Evolutionary conservation across 805 yeast species (phyloP), one percentile per base, ranked within the genome.

Genomic region (Candida nitratophila): DNA sequence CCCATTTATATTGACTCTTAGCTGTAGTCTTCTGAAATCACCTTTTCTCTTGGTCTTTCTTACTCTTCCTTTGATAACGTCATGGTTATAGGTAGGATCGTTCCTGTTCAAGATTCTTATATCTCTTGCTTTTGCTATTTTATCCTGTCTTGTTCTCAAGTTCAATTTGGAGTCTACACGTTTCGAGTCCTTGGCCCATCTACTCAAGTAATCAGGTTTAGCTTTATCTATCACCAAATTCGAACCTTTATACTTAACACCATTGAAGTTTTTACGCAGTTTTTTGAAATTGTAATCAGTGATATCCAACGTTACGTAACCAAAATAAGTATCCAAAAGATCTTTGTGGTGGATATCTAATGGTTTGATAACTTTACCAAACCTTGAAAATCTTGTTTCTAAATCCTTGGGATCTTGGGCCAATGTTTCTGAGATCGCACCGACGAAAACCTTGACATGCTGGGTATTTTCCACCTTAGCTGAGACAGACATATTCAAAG

Each of bases 181-280:
- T 12, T 59, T 62, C 27, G 60, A 47, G 49, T 81, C 82, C 38
- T 60, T 56, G 27, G 63, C 60, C 82, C 81, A 74, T 17, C 62
- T 55, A 21, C 65, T 66, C 38, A 64, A 54, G 61, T 65, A 84
- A 37, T 67, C 68, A 0, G 79, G 79, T 50, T 73, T 77, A 3
- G 97, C 96, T 38, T 65, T 59, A 42, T 73, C 78, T 10, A 91
- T 64, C 2, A 69, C 68, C 31, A 91, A 61, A 43, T 73, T 77
- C 22, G 83, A 71, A 2, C 95, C 96, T 72, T 85, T 87, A 63
- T 73, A 91, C 22, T 74, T 75, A 1, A 83, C 76, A 27, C 90
- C 93, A 57, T 87, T 76, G 50, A 86, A 73, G 0, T 84, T 68
- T 7, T 65, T 59, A 46, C 73, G 72, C 42, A 91, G 62, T 39